phyloP scores from a whole-genome alignment of 106 monocot species.

The Phalaenopsis equestris region DNA sequence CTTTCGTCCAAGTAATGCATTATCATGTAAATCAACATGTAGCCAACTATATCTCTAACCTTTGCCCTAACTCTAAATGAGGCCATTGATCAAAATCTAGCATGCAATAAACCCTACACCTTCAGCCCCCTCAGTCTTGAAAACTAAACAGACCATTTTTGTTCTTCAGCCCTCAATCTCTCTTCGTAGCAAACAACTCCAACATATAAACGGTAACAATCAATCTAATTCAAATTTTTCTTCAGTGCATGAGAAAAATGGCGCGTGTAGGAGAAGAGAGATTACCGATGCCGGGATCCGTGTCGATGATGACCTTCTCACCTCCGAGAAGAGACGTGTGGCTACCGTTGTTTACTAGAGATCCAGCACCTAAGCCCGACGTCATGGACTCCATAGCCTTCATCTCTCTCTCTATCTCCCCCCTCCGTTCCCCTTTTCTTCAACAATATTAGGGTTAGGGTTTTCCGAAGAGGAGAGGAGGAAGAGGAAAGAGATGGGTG shows the following conservation, averaged over 20 bases:
- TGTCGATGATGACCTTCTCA: conserved; percentile 77
- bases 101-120: neutral
- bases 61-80: too few species aligned
- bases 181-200: neutral
- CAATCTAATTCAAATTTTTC: neutral
- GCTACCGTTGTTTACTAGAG: neutral
- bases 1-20: too few species aligned
- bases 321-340: neutral
- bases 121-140: neutral
- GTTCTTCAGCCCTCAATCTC: neutral
- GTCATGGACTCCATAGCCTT: conserved; percentile 1
- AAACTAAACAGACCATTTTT: neutral
- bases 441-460: neutral
- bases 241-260: neutral
- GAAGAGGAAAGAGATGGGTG: neutral
- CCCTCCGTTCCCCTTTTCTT: neutral
- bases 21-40: too few species aligned
- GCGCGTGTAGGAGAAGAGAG: neutral
- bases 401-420: neutral
- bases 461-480: neutral
- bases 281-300: conserved; percentile 87
- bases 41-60: too few species aligned
- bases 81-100: too few species aligned
- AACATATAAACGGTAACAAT: neutral
- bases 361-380: neutral